Conservation (phyloP, 495 filamentous ascomycete species). For the Annulohypoxylon maeteangense region DNA sequence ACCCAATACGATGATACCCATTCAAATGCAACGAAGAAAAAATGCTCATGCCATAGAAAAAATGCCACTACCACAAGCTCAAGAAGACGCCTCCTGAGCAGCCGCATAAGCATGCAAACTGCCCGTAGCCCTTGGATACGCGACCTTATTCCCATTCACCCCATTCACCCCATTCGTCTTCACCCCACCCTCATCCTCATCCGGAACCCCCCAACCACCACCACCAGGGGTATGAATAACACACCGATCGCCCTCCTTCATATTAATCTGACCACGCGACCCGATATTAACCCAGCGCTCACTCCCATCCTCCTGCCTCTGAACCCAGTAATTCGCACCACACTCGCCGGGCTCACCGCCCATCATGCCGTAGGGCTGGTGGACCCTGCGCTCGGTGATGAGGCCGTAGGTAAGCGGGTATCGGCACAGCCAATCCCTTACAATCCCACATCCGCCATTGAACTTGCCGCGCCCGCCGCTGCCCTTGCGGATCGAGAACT, state of each 20-base stretch:
- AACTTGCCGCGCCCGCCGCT: slow-evolving; percentile 79
- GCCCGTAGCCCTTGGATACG: slow-evolving; percentile 31
- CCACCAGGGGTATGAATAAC: slow-evolving; percentile 77
- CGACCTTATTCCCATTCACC: slow-evolving; percentile 12
- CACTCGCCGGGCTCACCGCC: slow-evolving; percentile 84
- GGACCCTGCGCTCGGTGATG: slow-evolving; percentile 84
- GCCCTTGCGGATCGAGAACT: slow-evolving; percentile 78
- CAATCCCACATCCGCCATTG: slow-evolving; percentile 85
- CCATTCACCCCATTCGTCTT: slow-evolving; percentile 14
- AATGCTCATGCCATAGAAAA: background rate
- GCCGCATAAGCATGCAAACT: slow-evolving; percentile 29
- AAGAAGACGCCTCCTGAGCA: slow-evolving; percentile 30
- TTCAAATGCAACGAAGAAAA: background rate
- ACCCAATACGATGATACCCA: background rate
- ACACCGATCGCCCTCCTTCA: slow-evolving; percentile 86
- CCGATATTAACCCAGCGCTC: slow-evolving; percentile 82
- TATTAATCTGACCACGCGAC: slow-evolving; percentile 89
- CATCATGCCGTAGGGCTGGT: slow-evolving; percentile 85
- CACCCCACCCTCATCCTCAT: slow-evolving; percentile 15
- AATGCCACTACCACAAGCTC: background rate
- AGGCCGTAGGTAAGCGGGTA: slow-evolving; percentile 78
- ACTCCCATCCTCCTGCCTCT: slow-evolving; percentile 48
- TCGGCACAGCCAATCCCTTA: slow-evolving; percentile 93
- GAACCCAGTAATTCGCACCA: slow-evolving; percentile 87
- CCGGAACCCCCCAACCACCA: slow-evolving; percentile 71